A percentile compares a stretch with the other conserved stretches of the same genome.
Conservation (phyloP, 2,329 filamentous ascomycete genomes). For the Ophiosphaerella herpotricha region DNA sequence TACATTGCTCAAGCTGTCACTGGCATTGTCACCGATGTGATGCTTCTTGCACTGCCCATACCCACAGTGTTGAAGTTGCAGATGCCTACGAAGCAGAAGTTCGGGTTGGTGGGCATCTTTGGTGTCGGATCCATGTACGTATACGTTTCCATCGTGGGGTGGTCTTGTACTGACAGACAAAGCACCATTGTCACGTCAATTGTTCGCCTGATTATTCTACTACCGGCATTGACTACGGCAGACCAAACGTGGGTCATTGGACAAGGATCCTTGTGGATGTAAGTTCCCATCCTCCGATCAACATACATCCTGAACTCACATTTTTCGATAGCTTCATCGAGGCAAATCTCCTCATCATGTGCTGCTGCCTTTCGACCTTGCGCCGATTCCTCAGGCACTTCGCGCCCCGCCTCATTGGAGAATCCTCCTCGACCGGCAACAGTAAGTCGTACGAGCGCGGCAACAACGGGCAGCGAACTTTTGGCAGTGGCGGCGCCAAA, state of each 20-base stretch:
- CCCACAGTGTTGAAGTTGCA: slow-evolving; percentile 23
- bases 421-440: slow-evolving; percentile 5
- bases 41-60: slow-evolving; percentile 22
- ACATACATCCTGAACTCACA: neutral
- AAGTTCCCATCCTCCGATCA: neutral
- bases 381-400: slow-evolving; percentile 49
- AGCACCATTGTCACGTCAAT: slow-evolving; percentile 21
- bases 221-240: slow-evolving; percentile 16
- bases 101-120: slow-evolving; percentile 23
- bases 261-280: slow-evolving; percentile 17
- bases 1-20: slow-evolving; percentile 27
- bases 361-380: slow-evolving; percentile 49
- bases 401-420: slow-evolving; percentile 31
- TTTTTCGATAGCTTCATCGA: slow-evolving; percentile 41
- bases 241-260: slow-evolving; percentile 21
- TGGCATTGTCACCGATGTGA: slow-evolving; percentile 23
- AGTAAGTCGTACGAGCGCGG: slow-evolving; percentile 3
- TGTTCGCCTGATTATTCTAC: slow-evolving; percentile 15
- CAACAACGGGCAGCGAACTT: slow-evolving; percentile 10
- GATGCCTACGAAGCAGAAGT: slow-evolving; percentile 24
- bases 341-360: slow-evolving; percentile 49
- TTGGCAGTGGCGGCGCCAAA: slow-evolving; percentile 13
- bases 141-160: neutral
- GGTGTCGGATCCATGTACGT: slow-evolving; percentile 22
- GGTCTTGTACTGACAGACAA: neutral